These are phyloP conservation scores for Globisporangium abappressorium DNA, from an alignment of 352 stramenopile species.

Conservation along the genomic window DNA sequence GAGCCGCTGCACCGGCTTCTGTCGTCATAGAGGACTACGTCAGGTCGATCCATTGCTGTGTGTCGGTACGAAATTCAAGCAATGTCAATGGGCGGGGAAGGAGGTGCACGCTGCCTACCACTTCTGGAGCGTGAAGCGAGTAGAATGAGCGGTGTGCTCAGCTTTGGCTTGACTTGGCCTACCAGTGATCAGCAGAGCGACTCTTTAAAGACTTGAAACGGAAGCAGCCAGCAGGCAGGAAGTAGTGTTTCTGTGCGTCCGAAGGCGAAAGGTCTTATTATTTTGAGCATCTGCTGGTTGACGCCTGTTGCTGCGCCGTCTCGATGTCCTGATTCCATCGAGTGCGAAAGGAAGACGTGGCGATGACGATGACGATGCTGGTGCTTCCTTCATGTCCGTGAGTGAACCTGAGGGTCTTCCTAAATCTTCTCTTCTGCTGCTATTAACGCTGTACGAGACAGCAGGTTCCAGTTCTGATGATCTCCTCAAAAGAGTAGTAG, in stretches of 20 bases:
- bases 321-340: background rate
- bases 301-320: background rate
- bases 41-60: constrained; percentile 11
- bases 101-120: background rate
- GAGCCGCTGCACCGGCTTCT: constrained; percentile 4
- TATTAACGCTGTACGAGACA: background rate
- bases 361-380: background rate
- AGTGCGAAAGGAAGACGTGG: background rate
- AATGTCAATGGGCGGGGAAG: background rate
- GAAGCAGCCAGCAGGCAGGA: background rate
- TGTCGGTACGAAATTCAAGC: too few relatives aligned
- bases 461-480: background rate
- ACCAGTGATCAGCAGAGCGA: background rate
- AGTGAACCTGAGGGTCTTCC: too few relatives aligned
- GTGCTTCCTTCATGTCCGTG: too few relatives aligned
- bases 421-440: too few relatives aligned
- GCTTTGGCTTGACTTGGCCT: too few relatives aligned
- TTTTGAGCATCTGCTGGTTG: background rate
- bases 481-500: background rate
- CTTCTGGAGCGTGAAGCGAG: background rate
- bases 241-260: background rate
- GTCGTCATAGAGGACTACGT: constrained; percentile 18
- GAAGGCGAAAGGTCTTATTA: background rate
- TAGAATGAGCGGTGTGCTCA: background rate
- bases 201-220: background rate